These are phyloP conservation scores for Syzygium syzygioides DNA, from an alignment of 441 rosid species.

Conservation along the genomic window DNA sequence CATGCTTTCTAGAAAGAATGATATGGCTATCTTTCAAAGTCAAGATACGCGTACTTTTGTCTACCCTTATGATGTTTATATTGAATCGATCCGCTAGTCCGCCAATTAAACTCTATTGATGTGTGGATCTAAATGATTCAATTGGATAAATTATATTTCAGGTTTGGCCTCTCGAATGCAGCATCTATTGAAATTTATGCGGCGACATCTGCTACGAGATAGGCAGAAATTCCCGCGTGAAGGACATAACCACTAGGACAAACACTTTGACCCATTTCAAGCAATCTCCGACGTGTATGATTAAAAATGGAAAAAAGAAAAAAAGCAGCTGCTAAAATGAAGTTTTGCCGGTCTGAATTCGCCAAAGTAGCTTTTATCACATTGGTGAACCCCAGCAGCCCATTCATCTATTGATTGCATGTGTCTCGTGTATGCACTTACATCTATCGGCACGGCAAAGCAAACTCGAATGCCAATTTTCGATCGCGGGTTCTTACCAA, in stretches of 20 bases:
- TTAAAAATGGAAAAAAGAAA: not conserved
- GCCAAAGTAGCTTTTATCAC: not conserved
- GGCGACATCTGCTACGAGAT: not conserved
- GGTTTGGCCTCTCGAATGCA: not conserved
- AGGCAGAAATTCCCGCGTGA: not conserved
- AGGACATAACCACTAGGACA: not conserved
- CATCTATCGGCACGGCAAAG: not conserved
- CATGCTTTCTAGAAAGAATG: not conserved
- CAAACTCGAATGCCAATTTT: not conserved
- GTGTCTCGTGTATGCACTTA: not conserved
- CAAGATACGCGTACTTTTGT: not conserved
- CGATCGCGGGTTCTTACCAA: not conserved
- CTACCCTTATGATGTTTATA: not conserved
- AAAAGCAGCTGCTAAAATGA: not conserved
- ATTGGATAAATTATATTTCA: not conserved
- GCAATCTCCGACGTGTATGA: not conserved
- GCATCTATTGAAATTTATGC: not conserved
- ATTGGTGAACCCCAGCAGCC: not conserved
- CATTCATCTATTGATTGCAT: not conserved
- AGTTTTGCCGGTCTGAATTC: not conserved
- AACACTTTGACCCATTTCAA: not conserved
- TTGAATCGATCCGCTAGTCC: not conserved
- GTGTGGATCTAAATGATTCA: not conserved
- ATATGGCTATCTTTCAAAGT: not conserved
- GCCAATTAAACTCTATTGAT: not conserved